Evolutionary conservation across 225 moss, liverwort and hornwort genomes (phyloP).

Genomic region (Climacium dendroides): DNA sequence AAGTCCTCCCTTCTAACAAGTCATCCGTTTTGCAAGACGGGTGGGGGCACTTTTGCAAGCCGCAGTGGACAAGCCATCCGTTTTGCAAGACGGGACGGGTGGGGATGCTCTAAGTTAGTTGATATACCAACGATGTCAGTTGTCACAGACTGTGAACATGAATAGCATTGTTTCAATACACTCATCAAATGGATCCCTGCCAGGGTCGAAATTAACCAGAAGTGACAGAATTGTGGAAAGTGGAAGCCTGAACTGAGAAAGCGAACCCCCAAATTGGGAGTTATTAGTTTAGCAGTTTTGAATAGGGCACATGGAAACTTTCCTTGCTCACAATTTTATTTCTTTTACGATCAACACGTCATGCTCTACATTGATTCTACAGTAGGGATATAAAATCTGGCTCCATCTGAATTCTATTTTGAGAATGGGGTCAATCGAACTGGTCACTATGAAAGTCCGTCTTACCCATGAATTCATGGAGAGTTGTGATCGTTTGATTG

Average conservation of each 20-base stretch:
- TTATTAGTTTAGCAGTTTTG: neutral
- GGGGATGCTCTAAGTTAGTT: too few species aligned
- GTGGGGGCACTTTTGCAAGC: too few species aligned
- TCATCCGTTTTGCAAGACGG: too few species aligned
- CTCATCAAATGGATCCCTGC: neutral
- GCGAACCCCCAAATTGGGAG: neutral
- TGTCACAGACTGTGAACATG: too few species aligned
- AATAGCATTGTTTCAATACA: neutral
- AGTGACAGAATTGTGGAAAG: neutral
- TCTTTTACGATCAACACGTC: neutral
- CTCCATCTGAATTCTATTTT: neutral
- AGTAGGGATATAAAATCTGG: too few species aligned
- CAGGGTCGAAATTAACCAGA: neutral
- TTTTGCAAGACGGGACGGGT: too few species aligned
- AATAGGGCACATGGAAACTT: neutral
- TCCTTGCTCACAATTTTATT: neutral
- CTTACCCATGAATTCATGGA: neutral
- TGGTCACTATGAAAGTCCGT: too few species aligned
- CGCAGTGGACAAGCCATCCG: too few species aligned
- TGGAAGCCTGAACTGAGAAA: neutral
- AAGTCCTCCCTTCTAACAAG: too few species aligned
- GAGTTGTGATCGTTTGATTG: neutral
- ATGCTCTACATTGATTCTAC: neutral
- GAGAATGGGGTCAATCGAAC: neutral
- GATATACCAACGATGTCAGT: too few species aligned